Evolutionary conservation across 2,329 filamentous ascomycete species (phyloP).

Genomic region (Calonectria pauciramosa): DNA sequence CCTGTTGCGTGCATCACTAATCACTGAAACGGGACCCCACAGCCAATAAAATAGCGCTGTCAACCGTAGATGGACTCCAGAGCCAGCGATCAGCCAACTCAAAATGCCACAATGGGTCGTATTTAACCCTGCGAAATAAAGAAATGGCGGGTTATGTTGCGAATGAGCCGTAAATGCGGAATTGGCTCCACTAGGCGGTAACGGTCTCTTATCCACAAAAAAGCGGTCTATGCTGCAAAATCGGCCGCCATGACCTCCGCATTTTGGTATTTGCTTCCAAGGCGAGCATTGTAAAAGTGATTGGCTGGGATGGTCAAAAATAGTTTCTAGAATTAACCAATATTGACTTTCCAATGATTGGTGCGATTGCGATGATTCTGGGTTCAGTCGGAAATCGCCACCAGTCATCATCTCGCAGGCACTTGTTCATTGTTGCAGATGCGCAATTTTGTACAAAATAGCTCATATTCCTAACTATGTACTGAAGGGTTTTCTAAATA

Average conservation of each 20-base stretch:
- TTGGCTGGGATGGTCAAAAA: too few species aligned
- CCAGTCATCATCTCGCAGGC: not conserved
- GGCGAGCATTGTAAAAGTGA: not conserved
- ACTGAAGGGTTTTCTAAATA: not conserved
- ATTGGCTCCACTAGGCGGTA: not conserved
- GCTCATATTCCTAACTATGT: not conserved
- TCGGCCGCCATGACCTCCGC: not conserved
- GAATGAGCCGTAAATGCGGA: not conserved
- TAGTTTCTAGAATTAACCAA: not conserved
- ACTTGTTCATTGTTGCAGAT: not conserved
- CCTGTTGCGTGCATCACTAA: not conserved
- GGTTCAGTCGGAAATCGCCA: not conserved
- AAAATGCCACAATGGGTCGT: not conserved
- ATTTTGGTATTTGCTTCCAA: not conserved
- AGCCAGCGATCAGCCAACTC: not conserved
- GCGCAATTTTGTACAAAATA: not conserved
- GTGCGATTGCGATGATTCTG: not conserved
- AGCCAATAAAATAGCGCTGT: not conserved
- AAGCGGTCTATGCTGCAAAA: not conserved
- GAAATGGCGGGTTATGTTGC: not conserved
- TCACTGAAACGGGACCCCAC: not conserved
- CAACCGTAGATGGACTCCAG: not conserved
- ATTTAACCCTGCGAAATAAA: not conserved
- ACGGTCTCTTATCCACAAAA: not conserved
- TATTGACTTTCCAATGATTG: not conserved